Conservation (phyloP, 164 flowering plant species). For the Nymphaea thermarum region DNA sequence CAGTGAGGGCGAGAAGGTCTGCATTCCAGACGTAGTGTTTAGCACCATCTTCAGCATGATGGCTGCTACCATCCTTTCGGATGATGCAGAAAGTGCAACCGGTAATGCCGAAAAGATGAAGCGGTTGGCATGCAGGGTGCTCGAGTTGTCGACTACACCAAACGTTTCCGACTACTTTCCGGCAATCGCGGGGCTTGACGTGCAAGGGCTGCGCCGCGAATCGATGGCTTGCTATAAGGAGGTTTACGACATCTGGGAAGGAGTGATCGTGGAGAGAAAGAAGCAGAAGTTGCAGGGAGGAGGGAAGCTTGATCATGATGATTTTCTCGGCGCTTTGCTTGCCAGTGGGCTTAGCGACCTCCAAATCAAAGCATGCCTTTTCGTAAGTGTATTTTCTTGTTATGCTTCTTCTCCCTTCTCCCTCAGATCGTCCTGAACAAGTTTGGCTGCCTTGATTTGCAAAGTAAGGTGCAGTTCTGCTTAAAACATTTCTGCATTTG, state of each 20-base stretch:
- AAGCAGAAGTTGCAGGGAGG: not conserved
- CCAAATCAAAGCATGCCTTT: slow-evolving; percentile 13
- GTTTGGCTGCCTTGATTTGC: too few relatives aligned
- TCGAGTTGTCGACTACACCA: slow-evolving; percentile 7
- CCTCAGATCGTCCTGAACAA: too few relatives aligned
- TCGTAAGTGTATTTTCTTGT: slow-evolving; percentile 4
- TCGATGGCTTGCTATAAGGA: not conserved
- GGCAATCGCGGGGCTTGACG: slow-evolving; percentile 1
- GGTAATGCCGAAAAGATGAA: slow-evolving; percentile 8
- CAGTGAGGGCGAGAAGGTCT: slow-evolving; percentile 13
- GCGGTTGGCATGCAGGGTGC: slow-evolving; percentile 12
- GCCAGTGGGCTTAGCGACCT: slow-evolving; percentile 12
- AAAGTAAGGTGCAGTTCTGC: too few relatives aligned
- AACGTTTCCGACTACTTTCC: slow-evolving; percentile 8
- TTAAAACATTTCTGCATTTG: too few relatives aligned
- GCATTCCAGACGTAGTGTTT: slow-evolving; percentile 15
- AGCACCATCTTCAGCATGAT: slow-evolving; percentile 13
- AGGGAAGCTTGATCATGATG: not conserved
- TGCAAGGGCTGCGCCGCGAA: slow-evolving; percentile 6
- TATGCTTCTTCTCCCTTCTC: too few relatives aligned
- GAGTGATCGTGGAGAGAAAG: slow-evolving; percentile 11
- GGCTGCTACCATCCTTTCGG: slow-evolving; percentile 11
- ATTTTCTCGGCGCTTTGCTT: slow-evolving; percentile 16
- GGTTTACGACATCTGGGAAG: slow-evolving; percentile 11
- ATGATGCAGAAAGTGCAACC: slow-evolving; percentile 3